phyloP scores from a whole-genome alignment of 2,329 filamentous ascomycete species.

The Ceratocystis smalleyi region DNA sequence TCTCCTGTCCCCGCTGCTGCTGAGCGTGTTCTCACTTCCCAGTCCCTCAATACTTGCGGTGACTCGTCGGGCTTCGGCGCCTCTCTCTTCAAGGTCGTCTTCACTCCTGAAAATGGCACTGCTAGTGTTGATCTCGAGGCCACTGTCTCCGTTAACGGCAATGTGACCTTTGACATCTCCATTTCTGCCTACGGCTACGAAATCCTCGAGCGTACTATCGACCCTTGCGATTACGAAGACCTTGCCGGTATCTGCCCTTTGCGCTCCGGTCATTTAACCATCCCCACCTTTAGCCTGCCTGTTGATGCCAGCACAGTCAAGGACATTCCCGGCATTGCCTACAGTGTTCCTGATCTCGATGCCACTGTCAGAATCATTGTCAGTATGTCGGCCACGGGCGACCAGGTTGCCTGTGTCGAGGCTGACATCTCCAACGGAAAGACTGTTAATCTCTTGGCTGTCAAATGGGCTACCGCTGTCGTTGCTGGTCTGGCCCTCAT shows the following conservation, averaged over 20 bases:
- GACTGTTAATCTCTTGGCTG: constrained; percentile 74
- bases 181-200: constrained; percentile 72
- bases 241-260: constrained; percentile 77
- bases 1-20: constrained; percentile 32
- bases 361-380: constrained; percentile 70
- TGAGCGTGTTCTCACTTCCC: constrained; percentile 58
- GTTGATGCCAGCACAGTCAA: constrained; percentile 42
- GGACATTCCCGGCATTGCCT: constrained; percentile 68
- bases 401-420: constrained; percentile 70
- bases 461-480: constrained; percentile 78
- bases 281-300: constrained; percentile 50
- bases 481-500: constrained; percentile 72
- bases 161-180: constrained; percentile 60
- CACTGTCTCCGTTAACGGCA: constrained; percentile 67
- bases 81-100: constrained; percentile 72
- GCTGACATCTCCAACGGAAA: constrained; percentile 80
- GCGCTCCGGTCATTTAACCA: constrained; percentile 56
- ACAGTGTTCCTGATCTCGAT: constrained; percentile 80
- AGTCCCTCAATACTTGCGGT: constrained; percentile 73
- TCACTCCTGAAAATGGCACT: constrained; percentile 59
- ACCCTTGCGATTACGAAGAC: constrained; percentile 54
- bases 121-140: constrained; percentile 62
- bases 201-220: constrained; percentile 48
- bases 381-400: constrained; percentile 46
- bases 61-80: constrained; percentile 72